phyloP scores from a whole-genome alignment of 768 basidiomycete species.

The Russula sp. region DNA sequence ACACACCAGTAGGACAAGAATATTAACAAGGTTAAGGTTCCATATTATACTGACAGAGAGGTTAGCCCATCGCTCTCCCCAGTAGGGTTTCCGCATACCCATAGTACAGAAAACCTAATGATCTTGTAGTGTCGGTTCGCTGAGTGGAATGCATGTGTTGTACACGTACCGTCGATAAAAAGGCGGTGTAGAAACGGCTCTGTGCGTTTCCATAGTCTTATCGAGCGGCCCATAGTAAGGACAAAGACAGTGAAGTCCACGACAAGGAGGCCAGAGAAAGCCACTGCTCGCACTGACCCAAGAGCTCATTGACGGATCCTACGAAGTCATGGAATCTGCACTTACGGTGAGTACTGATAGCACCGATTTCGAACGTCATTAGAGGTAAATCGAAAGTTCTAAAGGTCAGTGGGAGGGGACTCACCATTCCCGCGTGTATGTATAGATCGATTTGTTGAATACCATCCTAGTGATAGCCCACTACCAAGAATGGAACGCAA shows the following conservation, averaged over 20 bases:
- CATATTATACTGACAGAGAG: conserved; percentile 8
- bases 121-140: background rate
- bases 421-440: background rate
- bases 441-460: too few species aligned
- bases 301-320: background rate
- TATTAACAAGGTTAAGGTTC: conserved; percentile 14
- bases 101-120: conserved; percentile 18
- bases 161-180: conserved; percentile 15
- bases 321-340: background rate
- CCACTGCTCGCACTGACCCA: conserved; percentile 19
- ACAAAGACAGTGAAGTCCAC: conserved; percentile 24
- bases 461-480: background rate
- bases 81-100: conserved; percentile 2
- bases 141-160: background rate
- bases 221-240: conserved; percentile 20
- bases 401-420: background rate
- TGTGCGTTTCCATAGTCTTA: conserved; percentile 11
- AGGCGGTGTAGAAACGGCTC: conserved; percentile 14
- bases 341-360: background rate
- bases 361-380: background rate
- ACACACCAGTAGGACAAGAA: conserved; percentile 15
- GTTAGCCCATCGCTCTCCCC: background rate
- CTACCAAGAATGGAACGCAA: background rate
- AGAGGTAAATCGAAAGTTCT: background rate
- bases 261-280: conserved; percentile 20